Conservation (phyloP, 495 filamentous ascomycete genomes). For the Penicillium turbatum region DNA sequence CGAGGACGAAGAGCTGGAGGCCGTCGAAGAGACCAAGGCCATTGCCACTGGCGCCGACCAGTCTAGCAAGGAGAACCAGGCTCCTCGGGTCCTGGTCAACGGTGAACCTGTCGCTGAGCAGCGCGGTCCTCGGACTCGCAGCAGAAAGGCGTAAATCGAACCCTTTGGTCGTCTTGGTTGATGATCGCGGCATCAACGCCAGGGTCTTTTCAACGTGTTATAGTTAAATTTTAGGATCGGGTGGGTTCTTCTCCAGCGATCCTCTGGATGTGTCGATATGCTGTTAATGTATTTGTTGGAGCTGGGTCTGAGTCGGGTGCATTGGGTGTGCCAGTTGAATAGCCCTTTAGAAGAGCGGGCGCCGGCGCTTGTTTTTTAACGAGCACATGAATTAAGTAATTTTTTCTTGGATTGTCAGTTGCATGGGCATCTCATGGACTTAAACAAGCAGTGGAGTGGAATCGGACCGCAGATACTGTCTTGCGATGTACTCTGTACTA, state of each 20-base stretch:
- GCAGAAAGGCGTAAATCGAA: conserved; percentile 18
- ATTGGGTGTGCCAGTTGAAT: conserved; percentile 1
- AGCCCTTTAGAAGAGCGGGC: conserved; percentile 11
- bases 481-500: too few species aligned
- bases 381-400: conserved; percentile 7
- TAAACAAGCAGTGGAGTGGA: too few species aligned
- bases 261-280: conserved; percentile 9
- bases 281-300: conserved; percentile 8
- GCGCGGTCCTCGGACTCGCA: conserved; percentile 24
- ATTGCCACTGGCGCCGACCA: conserved; percentile 30
- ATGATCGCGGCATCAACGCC: background rate
- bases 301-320: background rate
- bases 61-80: conserved; percentile 32
- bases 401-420: background rate
- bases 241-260: background rate
- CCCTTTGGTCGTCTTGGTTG: background rate
- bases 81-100: conserved; percentile 38
- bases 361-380: conserved; percentile 11
- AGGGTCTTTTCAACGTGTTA: conserved; percentile 1
- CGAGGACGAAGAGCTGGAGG: conserved; percentile 40
- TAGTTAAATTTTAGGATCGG: conserved; percentile 7
- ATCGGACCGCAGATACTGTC: too few species aligned
- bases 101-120: conserved; percentile 33
- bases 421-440: too few species aligned
- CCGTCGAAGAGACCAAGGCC: conserved; percentile 21